Evolutionary conservation across 2,329 filamentous ascomycete genomes (phyloP).

Genomic region (Colletotrichum viniferum): DNA sequence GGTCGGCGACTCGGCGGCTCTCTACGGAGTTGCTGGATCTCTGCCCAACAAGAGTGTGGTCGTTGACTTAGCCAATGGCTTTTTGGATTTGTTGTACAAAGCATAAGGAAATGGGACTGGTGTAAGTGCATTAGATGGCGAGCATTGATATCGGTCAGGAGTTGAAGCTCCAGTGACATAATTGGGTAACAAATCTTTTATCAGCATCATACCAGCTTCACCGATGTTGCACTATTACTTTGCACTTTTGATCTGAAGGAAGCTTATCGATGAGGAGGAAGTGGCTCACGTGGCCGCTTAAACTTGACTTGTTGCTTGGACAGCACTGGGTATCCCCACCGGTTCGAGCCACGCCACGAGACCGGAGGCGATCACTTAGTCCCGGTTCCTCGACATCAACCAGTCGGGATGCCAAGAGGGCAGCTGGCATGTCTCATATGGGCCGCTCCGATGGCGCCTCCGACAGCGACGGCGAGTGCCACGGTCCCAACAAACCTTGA

Average conservation of each 20-base stretch:
- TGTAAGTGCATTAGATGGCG: conserved; percentile 13
- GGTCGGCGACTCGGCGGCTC: conserved; percentile 79
- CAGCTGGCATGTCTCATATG: background rate
- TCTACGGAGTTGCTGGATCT: conserved; percentile 95
- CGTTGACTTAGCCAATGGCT: conserved; percentile 85
- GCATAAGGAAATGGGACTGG: conserved; percentile 51
- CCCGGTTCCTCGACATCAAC: background rate
- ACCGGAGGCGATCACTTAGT: background rate
- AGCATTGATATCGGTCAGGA: conserved; percentile 12
- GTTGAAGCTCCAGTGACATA: background rate
- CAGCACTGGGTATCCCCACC: background rate
- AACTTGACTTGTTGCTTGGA: background rate
- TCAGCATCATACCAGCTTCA: background rate
- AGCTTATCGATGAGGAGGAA: background rate
- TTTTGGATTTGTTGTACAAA: conserved; percentile 93
- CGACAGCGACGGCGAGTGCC: background rate
- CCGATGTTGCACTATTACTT: background rate
- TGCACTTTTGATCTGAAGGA: background rate
- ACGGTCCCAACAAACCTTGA: background rate
- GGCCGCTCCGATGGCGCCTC: background rate
- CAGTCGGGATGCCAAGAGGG: background rate
- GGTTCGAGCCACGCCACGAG: conserved; percentile 1
- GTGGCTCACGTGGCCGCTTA: background rate
- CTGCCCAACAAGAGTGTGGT: conserved; percentile 96
- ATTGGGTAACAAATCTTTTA: background rate